Percentiles rank a stretch among this genome's conserved stretches.
phyloP scores from a whole-genome alignment of 2,329 filamentous ascomycete genomes.

The Colletotrichum sp. region DNA sequence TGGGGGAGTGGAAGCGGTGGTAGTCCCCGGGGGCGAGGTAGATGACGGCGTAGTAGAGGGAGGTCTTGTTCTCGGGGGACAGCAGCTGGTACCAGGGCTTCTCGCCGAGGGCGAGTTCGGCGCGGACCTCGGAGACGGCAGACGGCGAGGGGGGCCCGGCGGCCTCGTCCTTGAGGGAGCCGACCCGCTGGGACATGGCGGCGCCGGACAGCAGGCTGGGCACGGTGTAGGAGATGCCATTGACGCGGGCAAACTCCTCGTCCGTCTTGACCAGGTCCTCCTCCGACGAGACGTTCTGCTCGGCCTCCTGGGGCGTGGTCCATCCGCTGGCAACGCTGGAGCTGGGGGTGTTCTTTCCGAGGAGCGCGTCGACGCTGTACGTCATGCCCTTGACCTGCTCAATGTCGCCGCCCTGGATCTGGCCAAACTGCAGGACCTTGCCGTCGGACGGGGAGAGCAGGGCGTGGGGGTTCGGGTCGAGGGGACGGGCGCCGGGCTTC shows the following conservation, averaged over 20 bases:
- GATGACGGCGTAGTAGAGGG: conserved; percentile 91
- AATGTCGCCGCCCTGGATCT: conserved; percentile 91
- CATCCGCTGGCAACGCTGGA: conserved; percentile 54
- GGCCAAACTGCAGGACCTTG: conserved; percentile 87
- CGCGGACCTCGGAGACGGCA: conserved; percentile 84
- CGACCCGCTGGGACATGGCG: conserved; percentile 46
- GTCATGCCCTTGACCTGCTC: conserved; percentile 99
- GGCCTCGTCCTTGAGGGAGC: conserved; percentile 75
- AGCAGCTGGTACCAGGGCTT: conserved; percentile 74
- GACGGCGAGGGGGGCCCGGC: conserved; percentile 63
- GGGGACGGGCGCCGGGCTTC: conserved; percentile 84
- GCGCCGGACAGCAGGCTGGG: conserved; percentile 85
- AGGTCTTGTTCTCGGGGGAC: conserved; percentile 65
- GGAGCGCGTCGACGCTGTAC: conserved; percentile 90
- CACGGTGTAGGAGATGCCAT: conserved; percentile 94
- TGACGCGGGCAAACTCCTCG: conserved; percentile 92
- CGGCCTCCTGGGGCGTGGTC: conserved; percentile 28
- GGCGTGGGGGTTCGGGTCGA: conserved; percentile 81
- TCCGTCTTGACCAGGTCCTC: conserved; percentile 77
- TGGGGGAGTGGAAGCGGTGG: conserved; percentile 95
- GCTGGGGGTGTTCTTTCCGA: conserved; percentile 70
- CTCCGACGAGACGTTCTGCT: conserved; percentile 46
- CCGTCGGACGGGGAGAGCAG: conserved; percentile 91
- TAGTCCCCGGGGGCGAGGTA: conserved; percentile 98
- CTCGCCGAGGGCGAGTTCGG: conserved; percentile 78